Conservation (phyloP, 371 early-diverging fungal genomes). For the Mycotypha africana region DNA sequence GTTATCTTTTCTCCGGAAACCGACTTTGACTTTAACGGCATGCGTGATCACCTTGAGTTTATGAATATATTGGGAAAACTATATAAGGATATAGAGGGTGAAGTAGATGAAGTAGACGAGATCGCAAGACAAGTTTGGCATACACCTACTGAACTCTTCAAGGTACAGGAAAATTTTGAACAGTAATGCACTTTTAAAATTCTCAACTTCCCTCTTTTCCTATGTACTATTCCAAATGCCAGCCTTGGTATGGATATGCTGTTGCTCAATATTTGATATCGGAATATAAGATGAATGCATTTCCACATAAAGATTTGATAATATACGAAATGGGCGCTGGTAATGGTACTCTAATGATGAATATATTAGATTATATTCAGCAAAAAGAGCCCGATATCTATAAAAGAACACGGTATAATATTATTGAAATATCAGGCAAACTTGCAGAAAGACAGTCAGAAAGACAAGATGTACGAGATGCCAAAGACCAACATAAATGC, state of each 20-base stretch:
- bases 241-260: slow-evolving; percentile 82
- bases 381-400: slow-evolving; percentile 73
- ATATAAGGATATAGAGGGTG: slow-evolving; percentile 77
- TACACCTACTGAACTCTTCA: slow-evolving; percentile 94
- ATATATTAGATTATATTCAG: slow-evolving; percentile 80
- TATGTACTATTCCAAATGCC: too few relatives aligned
- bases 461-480: slow-evolving; percentile 1
- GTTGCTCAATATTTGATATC: slow-evolving; percentile 82
- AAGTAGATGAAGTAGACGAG: slow-evolving; percentile 49
- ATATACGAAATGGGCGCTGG: slow-evolving; percentile 94
- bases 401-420: slow-evolving; percentile 65
- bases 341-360: slow-evolving; percentile 79
- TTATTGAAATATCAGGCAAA: slow-evolving; percentile 66
- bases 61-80: slow-evolving; percentile 68
- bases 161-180: slow-evolving; percentile 44
- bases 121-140: slow-evolving; percentile 91
- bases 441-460: slow-evolving; percentile 38
- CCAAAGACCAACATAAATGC: slow-evolving; percentile 35
- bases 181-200: not conserved
- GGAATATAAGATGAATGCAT: slow-evolving; percentile 56
- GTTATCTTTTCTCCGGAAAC: slow-evolving; percentile 50
- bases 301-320: slow-evolving; percentile 53
- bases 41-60: slow-evolving; percentile 81
- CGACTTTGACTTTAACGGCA: slow-evolving; percentile 61
- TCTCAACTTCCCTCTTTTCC: too few relatives aligned